A percentile compares a stretch with the other conserved stretches of the same genome.
Conservation (phyloP, 345 rosid species). For the Pistacia vera region DNA sequence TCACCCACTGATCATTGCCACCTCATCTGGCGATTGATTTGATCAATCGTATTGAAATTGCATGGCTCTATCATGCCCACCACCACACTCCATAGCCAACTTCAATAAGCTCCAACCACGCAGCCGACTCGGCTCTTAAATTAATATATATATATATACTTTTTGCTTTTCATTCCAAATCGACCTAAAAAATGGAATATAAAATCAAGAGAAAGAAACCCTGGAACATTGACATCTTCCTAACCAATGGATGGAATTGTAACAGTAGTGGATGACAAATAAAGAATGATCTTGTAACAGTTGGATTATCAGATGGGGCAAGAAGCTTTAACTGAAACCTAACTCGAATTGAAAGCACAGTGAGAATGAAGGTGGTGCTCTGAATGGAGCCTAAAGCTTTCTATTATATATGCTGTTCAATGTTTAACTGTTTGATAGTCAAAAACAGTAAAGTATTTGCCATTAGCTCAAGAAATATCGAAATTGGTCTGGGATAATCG, state of each 20-base stretch:
- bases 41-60: not conserved
- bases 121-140: not conserved
- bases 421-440: constrained; percentile 4
- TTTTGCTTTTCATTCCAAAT: no score
- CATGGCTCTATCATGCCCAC: constrained; percentile 12
- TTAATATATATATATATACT: no score
- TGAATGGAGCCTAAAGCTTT: not conserved
- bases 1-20: constrained; percentile 2
- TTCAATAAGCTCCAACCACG: not conserved
- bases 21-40: not conserved
- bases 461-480: not conserved
- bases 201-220: no score
- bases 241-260: no score
- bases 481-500: not conserved
- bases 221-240: no score
- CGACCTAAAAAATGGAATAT: no score
- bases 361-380: not conserved
- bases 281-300: not conserved
- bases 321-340: not conserved
- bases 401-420: not conserved
- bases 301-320: not conserved
- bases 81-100: not conserved
- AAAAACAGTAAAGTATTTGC: not conserved
- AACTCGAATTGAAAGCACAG: not conserved
- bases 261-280: no score